These are phyloP conservation scores for Colletotrichum neosansevieriae DNA, from an alignment of 2,329 filamentous ascomycete species.

Conservation along the genomic window DNA sequence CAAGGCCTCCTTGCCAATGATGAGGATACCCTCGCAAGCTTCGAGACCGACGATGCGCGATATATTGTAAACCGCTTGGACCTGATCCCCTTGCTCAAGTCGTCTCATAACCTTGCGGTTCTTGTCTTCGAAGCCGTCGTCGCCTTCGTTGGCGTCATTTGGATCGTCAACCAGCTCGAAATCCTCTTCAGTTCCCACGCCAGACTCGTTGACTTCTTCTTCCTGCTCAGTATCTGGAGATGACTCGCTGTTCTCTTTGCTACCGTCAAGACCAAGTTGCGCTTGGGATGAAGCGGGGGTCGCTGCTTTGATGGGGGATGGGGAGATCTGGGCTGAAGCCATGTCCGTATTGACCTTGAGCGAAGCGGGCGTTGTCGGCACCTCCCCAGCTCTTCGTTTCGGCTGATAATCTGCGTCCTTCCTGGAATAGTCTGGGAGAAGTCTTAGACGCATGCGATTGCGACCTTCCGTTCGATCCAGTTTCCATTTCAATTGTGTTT, in stretches of 20 bases:
- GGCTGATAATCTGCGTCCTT: constrained; percentile 84
- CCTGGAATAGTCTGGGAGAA: constrained; percentile 80
- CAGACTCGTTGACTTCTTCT: constrained; percentile 44
- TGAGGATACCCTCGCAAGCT: constrained; percentile 91
- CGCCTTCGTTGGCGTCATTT: constrained; percentile 80
- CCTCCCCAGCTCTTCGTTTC: constrained; percentile 70
- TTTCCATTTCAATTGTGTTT: constrained; percentile 81
- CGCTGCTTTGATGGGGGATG: constrained; percentile 43
- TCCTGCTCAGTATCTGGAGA: constrained; percentile 45
- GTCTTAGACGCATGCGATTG: constrained; percentile 91
- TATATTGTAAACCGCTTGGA: constrained; percentile 94
- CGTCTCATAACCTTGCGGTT: constrained; percentile 98
- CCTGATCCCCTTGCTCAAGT: constrained; percentile 88
- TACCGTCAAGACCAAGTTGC: constrained; percentile 39
- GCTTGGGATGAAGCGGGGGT: constrained; percentile 42
- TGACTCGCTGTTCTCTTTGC: constrained; percentile 30
- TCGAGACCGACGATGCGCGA: constrained; percentile 95
- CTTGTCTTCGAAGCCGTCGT: constrained; percentile 92
- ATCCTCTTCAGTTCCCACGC: constrained; percentile 78
- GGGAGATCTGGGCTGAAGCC: constrained; percentile 20
- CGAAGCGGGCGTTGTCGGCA: constrained; percentile 24
- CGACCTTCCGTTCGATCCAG: constrained; percentile 95
- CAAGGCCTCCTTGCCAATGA: constrained; percentile 89
- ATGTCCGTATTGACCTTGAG: constrained; percentile 43
- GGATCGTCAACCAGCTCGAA: constrained; percentile 97